phyloP scores from a whole-genome alignment of 345 rosid species.

The Firmiana major region DNA sequence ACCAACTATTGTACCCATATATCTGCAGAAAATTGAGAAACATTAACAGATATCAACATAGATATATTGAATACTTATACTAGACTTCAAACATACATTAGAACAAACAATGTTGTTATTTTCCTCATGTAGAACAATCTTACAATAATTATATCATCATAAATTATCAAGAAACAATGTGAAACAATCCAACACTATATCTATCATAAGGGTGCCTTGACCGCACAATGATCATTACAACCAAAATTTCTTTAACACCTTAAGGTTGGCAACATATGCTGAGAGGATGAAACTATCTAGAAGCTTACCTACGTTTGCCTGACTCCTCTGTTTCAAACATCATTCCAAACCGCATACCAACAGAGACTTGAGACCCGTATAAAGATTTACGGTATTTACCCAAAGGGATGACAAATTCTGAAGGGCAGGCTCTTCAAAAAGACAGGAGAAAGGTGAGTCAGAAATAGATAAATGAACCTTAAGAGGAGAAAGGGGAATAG shows the following conservation, averaged over 20 bases:
- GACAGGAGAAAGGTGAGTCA: neutral
- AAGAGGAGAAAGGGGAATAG: neutral
- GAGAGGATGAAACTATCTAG: neutral
- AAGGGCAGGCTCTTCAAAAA: slow-evolving; percentile 80
- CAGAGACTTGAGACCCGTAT: slow-evolving; percentile 78
- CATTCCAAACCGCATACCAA: slow-evolving; percentile 99
- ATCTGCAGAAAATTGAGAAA: slow-evolving; percentile 39
- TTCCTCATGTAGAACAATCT: neutral
- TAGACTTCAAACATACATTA: neutral
- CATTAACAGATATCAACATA: neutral
- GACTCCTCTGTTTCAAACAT: slow-evolving; percentile 99
- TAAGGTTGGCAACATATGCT: neutral
- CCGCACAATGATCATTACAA: neutral
- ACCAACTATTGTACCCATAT: slow-evolving; percentile 96
- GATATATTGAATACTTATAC: neutral
- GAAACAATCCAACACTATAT: neutral
- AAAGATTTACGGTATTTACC: slow-evolving; percentile 78
- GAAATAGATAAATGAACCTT: neutral
- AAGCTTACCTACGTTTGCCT: slow-evolving; percentile 73
- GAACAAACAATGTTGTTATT: neutral
- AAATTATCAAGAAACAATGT: neutral
- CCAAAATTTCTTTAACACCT: neutral
- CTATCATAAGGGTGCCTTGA: neutral
- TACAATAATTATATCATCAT: neutral
- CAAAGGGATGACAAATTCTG: slow-evolving; percentile 89